Percentiles rank a stretch among this genome's conserved stretches.
These are phyloP conservation scores for Talaromyces sp. DNA, from an alignment of 2,329 filamentous ascomycete genomes.

Conservation along the genomic window DNA sequence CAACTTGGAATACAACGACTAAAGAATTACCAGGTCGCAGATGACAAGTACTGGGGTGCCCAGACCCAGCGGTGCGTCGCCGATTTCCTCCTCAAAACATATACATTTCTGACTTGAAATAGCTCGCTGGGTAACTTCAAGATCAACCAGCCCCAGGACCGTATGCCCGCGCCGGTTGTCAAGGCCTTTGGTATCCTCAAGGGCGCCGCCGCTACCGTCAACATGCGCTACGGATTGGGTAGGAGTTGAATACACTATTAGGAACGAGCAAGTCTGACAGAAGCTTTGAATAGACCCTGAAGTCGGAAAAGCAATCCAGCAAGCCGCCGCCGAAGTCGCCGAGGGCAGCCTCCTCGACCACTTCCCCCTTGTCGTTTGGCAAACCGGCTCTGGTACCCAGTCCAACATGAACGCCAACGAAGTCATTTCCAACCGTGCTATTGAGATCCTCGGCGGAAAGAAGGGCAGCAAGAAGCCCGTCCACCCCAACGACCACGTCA, in stretches of 20 bases:
- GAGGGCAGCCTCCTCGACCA: constrained; percentile 91
- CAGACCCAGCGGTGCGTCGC: constrained; percentile 73
- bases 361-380: constrained; percentile 98
- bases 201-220: constrained; percentile 90
- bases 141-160: constrained; percentile 98
- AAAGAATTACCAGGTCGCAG: constrained; percentile 53
- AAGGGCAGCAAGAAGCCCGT: constrained; percentile 98
- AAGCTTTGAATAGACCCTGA: constrained; percentile 63
- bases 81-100: neutral
- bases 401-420: constrained; percentile 99
- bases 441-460: constrained; percentile 89
- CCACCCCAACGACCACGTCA: constrained; percentile 99
- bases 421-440: constrained; percentile 98
- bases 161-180: constrained; percentile 90
- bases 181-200: constrained; percentile 96
- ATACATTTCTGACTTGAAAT: constrained; percentile 18
- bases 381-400: constrained; percentile 97
- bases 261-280: constrained; percentile 16
- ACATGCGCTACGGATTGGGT: constrained; percentile 87
- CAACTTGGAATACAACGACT: constrained; percentile 4
- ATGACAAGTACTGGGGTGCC: constrained; percentile 97
- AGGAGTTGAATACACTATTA: constrained; percentile 17
- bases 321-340: constrained; percentile 89
- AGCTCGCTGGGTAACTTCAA: constrained; percentile 91
- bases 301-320: constrained; percentile 86